Evolutionary conservation across 2,329 filamentous ascomycete species (phyloP), one percentile per base, ranked within the genome.

Genomic region (Arthroderma sp.): DNA sequence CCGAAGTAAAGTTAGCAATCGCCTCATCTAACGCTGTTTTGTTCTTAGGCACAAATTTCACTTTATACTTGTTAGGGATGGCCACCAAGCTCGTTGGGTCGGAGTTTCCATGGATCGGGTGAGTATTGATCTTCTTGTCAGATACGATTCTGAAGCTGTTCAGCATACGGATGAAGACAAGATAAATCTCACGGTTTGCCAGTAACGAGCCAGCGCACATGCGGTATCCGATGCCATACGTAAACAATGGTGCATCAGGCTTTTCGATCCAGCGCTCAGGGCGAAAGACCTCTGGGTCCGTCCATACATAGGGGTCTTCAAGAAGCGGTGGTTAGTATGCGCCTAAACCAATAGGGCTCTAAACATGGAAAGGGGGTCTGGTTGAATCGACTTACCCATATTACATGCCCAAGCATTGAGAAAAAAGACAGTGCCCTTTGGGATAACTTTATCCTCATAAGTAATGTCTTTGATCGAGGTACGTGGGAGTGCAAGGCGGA

Each of bases 321-420:
- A 41, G n/a, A 11, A 28, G 11, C 17, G 39, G 2, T 7, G 6
- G 33, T 54, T 54, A 54, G 15, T 43, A 21, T n/a, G 1, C 25
- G 33, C 17, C 21, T 6, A 13, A 19, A 57, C 7, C 25, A 41
- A 47, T 54, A 56, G 39, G 21, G n/a, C n/a, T n/a, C n/a, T n/a
- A n/a, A n/a, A n/a, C n/a, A n/a, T 9, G 1, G n/a, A 11, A 23
- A 28, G 19, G 11, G 33, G n/a, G 39, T 47, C 17, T 28, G 13
- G 5, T 25, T 41, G 2, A 43, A 9, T 19, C 9, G 11, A 67
- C 74, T 65, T 70, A 81, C 81, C 81, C 80, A 83, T 84, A 60
- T 86, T 85, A 63, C 83, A 85, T 2, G 82, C 82, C 82, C 82
- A 85, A 0, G 81, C 80, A 58, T 86, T 86, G 25, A 86, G 70